phyloP scores from a whole-genome alignment of 2,329 filamentous ascomycete genomes.

The Pseudocercospora pini-densiflorae region DNA sequence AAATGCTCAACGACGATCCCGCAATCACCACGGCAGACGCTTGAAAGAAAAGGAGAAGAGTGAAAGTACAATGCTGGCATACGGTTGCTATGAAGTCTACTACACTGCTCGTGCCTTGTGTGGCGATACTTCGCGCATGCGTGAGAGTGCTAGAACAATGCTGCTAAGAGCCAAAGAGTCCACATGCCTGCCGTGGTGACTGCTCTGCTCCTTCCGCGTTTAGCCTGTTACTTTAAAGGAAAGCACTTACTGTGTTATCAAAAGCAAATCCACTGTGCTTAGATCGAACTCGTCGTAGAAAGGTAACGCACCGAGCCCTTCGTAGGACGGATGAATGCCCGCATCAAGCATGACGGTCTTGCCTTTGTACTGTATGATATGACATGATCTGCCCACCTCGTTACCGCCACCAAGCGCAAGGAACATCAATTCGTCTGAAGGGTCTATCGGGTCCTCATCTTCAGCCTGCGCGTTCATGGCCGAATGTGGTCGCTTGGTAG shows the following conservation, averaged over 20 bases:
- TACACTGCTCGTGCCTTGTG: conserved; percentile 15
- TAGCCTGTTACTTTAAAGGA: not conserved
- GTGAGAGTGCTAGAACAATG: conserved; percentile 6
- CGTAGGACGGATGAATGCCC: conserved; percentile 94
- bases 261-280: conserved; percentile 92
- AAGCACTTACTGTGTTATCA: conserved; percentile 95
- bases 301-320: conserved; percentile 88
- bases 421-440: conserved; percentile 92
- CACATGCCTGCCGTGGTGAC: conserved; percentile 26
- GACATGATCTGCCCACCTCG: conserved; percentile 94
- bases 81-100: conserved; percentile 40
- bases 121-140: conserved; percentile 7
- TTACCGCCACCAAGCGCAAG: conserved; percentile 93
- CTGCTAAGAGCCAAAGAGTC: conserved; percentile 4
- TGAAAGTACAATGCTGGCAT: conserved; percentile 34
- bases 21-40: conserved; percentile 26
- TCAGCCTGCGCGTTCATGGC: conserved; percentile 70
- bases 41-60: conserved; percentile 16
- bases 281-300: conserved; percentile 99
- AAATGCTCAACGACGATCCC: not conserved
- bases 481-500: conserved; percentile 73
- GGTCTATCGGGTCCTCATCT: conserved; percentile 86
- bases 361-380: conserved; percentile 98
- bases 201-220: conserved; percentile 8
- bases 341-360: conserved; percentile 99